Base-by-base conservation (phyloP, 306 rosid species). In the Fragaria iinumae region DNA sequence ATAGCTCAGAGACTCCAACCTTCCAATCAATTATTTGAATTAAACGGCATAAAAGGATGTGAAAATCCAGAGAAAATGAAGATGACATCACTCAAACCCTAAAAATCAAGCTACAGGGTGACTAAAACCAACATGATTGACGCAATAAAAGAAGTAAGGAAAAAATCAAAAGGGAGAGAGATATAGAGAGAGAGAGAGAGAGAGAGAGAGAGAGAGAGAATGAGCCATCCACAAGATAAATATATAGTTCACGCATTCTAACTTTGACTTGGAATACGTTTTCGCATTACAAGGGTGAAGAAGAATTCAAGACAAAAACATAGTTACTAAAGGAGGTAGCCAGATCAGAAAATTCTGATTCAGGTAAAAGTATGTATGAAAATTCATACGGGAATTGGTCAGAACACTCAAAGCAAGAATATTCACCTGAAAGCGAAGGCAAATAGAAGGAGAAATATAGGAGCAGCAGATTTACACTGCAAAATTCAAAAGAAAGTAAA, bases 381-480 rank as follows among this genome's bases (percentile, higher is more conserved):
- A 56, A 70, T 70, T 69, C 71, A 76, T 79, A 64, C 17, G 23
- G 59, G 25, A 41, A 72, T 13, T 14, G 34, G 20, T 59, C 47
- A 74, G 39, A 76, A 45, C 81, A 60, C 60, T 81, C 43, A 76
- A 81, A 73, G 76, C 68, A 74, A 78, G 82, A 69, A 78, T 79
- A 72, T 80, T 11, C 71, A 95, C 99, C 97, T 88, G 88, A 95
- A 92, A 83, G 92, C 97, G 78, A 95, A 95, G 77, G 99, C 99
- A 83, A 95, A 95, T 74, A 95, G 93, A 75, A 95, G 96, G 57
- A 95, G 97, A 84, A 95, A 95, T 83, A 95, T 88, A 59, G 99
- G 99, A 85, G 99, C 90, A n/a, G 92, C 97, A 45, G 99, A 95
- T 90, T 95, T 95, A 85, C 99, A 95, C 99, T 95, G 93, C 87